Base-by-base conservation (phyloP, 2,329 filamentous ascomycete species). In the Aotearoamyces nothofagi region DNA sequence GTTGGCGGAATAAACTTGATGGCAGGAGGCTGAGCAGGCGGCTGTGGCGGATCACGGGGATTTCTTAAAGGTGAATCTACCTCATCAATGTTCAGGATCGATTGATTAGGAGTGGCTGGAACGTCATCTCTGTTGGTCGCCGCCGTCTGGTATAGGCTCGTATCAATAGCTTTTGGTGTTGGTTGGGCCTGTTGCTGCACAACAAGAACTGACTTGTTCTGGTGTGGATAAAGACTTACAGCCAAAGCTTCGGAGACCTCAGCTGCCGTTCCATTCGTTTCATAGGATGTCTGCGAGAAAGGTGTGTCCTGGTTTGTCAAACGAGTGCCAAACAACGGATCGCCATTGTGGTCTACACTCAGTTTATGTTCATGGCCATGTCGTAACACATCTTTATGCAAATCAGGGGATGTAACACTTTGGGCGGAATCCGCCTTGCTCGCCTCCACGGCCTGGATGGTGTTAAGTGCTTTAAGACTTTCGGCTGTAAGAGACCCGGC, bases 1-100 rank as follows among this genome's bases (percentile, higher is more conserved):
- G 69, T 75, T 15, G 70, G 69, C 1, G 69, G 69, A 17, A 70
- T 75, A 34, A 76, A 69, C 32, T 69, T 63, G 39, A 76, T 63
- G 2, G 50, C 52, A 7, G 58, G 60, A 5, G 51, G 52, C 55
- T 16, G 51, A n/a, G n/a, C n/a, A n/a, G 65, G 64, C 5, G 63
- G 66, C 36, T 60, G 53, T 12, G 69, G 69, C 5, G 69, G 67
- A n/a, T 56, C 57, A 26, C 69, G 61, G 9, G 70, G 70, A 38
- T 77, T 76, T 31, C 68, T 57, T 17, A 75, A 53, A 5, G 70
- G 70, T 9, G 69, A 76, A 40, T 75, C 68, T 13, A 71, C 57
- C 29, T 69, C 61, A 19, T 66, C 57, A 38, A 65, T 54, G 0
- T 57, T 55, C 32, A 61, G 57, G 13, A 22, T 24, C 22, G 56